These are phyloP conservation scores for Tylopilus subfusipes DNA, from an alignment of 768 basidiomycete species.

Conservation along the genomic window DNA sequence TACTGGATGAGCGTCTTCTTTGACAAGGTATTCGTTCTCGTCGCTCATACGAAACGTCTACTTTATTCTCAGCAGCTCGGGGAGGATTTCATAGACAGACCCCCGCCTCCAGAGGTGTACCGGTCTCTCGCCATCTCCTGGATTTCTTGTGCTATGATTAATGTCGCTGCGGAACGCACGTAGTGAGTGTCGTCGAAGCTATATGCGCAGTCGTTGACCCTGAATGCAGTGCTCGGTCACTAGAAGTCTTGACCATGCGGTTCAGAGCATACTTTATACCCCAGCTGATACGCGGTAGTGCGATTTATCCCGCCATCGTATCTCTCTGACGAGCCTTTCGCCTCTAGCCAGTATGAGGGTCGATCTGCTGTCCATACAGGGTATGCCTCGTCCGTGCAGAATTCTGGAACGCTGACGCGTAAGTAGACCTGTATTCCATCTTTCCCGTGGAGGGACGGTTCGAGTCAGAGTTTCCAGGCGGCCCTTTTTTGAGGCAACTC, in stretches of 20 bases:
- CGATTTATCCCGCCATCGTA: not conserved
- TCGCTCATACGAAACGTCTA: not conserved
- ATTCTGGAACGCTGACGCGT: not conserved
- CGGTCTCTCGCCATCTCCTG: constrained; percentile 27
- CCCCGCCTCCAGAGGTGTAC: constrained; percentile 1
- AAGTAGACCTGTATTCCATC: constrained; percentile 14
- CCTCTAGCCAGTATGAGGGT: constrained; percentile 23
- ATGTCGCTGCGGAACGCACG: constrained; percentile 20
- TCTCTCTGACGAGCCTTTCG: constrained; percentile 7
- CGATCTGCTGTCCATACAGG: constrained; percentile 21
- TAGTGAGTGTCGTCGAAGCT: constrained; percentile 13
- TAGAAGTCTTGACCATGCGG: constrained; percentile 25
- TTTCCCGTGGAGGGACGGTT: constrained; percentile 24
- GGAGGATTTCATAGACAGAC: not conserved
- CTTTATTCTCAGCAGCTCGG: constrained; percentile 15
- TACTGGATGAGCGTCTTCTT: constrained; percentile 34
- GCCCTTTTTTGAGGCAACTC: constrained; percentile 29
- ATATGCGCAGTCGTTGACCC: not conserved
- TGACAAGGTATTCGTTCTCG: constrained; percentile 14
- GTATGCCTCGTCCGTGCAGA: constrained; percentile 1
- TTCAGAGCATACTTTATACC: constrained; percentile 41
- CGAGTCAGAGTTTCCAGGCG: constrained; percentile 35
- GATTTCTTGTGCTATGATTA: constrained; percentile 26
- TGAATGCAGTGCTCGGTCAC: constrained; percentile 16
- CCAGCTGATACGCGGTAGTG: constrained; percentile 35